Evolutionary conservation across 495 filamentous ascomycete species (phyloP), one percentile per base, ranked within the genome.

Genomic region (Penicillium herquei): DNA sequence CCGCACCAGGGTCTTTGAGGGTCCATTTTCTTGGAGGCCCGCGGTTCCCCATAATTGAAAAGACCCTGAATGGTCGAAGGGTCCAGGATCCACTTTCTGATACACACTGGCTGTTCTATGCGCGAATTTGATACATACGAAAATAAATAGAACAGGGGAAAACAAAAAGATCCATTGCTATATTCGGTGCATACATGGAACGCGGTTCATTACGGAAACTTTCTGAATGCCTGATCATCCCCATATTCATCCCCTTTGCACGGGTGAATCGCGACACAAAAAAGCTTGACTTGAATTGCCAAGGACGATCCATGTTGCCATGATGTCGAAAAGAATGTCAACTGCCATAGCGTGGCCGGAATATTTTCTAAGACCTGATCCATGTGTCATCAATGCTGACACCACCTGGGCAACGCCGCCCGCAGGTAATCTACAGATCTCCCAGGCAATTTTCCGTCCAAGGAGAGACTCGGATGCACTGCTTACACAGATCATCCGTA

Each of bases 11-110:
- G 43, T 46, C 43, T 16, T 46, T 0, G 43, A 45, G 43, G 43
- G 43, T 45, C 43, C 43, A 13, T 0, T 45, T 31, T 31, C 43
- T 46, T 46, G 43, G 26, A 12, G 43, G 26, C 26, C 43, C 43
- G 30, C 18, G 43, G 43, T 33, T 16, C 6, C 4, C 13, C 14
- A 13, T 31, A 13, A 26, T 32, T 46, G 30, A 8, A 31, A 31
- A 32, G 43, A 32, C 43, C 43, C 43, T 46, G 43, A 46, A 26
- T 46, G 43, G 43, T 12, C n/a, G 9, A 46, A 46, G 43, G 26
- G 43, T 46, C 30, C 12, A 46, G 43, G 26, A 10, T 32, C 43
- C 43, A 46, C 43, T 46, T 32, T 46, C n/a, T 13, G 26, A 31
- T 32, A 46, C 43, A 46, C 16, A 31, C 21, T 13, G 7, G 9